Base-by-base conservation (phyloP, 345 rosid genomes). In the Salix purpurea region DNA sequence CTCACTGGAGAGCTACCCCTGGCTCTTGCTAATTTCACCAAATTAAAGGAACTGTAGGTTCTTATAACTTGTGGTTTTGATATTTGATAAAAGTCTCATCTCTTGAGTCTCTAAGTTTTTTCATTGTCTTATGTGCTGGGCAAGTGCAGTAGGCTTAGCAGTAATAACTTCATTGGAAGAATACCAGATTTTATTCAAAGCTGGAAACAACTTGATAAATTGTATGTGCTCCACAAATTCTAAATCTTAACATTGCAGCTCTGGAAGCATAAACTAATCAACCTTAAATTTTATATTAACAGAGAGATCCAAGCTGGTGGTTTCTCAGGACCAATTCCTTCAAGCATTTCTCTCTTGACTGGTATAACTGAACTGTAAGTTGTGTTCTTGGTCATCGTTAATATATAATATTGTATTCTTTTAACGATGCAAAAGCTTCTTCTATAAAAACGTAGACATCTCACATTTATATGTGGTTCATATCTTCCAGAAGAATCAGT, bases 281-380 rank as follows among this genome's bases (percentile, higher is more conserved):
- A 40, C 12, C 21, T 32, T 21, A 34, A 74, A 56, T 36, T 21
- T 24, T 13, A 46, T 12, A 24, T 72, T 9, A 19, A 65, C 76
- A 77, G 76, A 42, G 74, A 70, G 80, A 36, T 77, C 28, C 58
- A 77, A 72, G 72, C n/a, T 2, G 72, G 72, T 65, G 76, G 80
- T 71, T 58, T 77, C 48, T 13, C 39, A 64, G 80, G 80, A 50
- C 80, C 80, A 1, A 77, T 77, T 72, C 80, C 80, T 40, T 39
- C 66, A 2, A 28, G 2, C 54, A 71, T 77, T 10, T 46, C 76
- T 46, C 8, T 19, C 15, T 71, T 77, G 72, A 65, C 12, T 19
- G 24, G 9, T 36, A 66, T 78, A 72, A 50, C 46, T 6, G 76
- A 65, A 0, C 70, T 78, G 80, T 78, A 28, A 78, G 76, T 56